These are phyloP conservation scores for Scedosporium aurantiacum DNA, from an alignment of 2,329 filamentous ascomycete species.

Conservation along the genomic window DNA sequence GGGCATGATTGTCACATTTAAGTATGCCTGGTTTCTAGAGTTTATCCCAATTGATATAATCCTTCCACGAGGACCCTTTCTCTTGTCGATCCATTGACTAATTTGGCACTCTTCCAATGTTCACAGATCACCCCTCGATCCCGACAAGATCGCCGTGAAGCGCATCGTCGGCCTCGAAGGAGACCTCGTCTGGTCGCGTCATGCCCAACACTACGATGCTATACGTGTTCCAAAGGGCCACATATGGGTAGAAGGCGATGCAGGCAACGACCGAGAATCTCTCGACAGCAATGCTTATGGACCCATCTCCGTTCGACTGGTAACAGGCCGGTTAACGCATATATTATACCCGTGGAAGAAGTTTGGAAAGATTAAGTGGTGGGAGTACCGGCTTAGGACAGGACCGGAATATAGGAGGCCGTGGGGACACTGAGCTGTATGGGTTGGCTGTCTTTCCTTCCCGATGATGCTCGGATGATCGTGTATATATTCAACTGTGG, in stretches of 20 bases:
- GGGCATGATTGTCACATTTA: slow-evolving; percentile 66
- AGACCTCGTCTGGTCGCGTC: slow-evolving; percentile 58
- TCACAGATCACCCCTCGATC: slow-evolving; percentile 56
- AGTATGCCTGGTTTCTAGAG: slow-evolving; percentile 30
- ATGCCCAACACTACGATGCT: slow-evolving; percentile 43
- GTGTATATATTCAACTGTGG: too few relatives aligned
- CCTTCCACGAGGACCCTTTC: background rate
- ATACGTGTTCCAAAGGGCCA: slow-evolving; percentile 69
- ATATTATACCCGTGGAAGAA: slow-evolving; percentile 59
- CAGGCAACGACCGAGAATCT: slow-evolving; percentile 6
- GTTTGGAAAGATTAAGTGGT: slow-evolving; percentile 46
- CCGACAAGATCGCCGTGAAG: slow-evolving; percentile 65
- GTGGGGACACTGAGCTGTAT: background rate
- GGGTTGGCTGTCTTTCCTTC: too few relatives aligned
- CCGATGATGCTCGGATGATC: too few relatives aligned
- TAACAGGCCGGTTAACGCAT: slow-evolving; percentile 64
- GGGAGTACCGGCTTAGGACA: slow-evolving; percentile 32
- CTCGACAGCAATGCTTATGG: slow-evolving; percentile 87
- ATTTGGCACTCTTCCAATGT: background rate
- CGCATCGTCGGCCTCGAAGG: slow-evolving; percentile 72
- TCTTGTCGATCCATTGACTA: background rate
- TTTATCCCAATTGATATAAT: background rate
- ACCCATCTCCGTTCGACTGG: slow-evolving; percentile 62
- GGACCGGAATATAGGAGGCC: slow-evolving; percentile 9
- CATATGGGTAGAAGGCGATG: slow-evolving; percentile 93